These are phyloP conservation scores for Asclepias syriaca DNA, from an alignment of 257 asterid species.

Conservation along the genomic window DNA sequence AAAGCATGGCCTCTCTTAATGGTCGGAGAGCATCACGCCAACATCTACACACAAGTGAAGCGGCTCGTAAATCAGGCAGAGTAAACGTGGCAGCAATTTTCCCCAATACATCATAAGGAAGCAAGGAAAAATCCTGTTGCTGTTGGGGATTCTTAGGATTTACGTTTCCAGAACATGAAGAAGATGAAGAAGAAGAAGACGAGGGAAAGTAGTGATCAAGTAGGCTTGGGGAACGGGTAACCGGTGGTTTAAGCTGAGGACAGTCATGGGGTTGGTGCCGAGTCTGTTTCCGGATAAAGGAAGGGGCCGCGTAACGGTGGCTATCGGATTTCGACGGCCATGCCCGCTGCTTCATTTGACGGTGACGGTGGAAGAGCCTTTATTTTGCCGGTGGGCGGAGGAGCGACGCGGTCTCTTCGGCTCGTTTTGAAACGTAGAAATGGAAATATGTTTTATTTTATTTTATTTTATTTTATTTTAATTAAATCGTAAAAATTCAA, in stretches of 20 bases:
- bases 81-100: slow-evolving; percentile 52
- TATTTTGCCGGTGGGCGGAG: slow-evolving; percentile 7
- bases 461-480: no score
- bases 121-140: slow-evolving; percentile 40
- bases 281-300: slow-evolving; percentile 25
- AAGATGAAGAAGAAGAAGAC: slow-evolving; percentile 9
- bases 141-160: not conserved
- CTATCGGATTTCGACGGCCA: slow-evolving; percentile 40
- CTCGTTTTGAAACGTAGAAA: not conserved
- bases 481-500: no score
- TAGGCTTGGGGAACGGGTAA: slow-evolving; percentile 14
- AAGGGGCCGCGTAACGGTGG: slow-evolving; percentile 34
- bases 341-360: slow-evolving; percentile 34
- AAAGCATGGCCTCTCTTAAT: slow-evolving; percentile 60
- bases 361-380: not conserved
- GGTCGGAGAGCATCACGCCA: slow-evolving; percentile 87
- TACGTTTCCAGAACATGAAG: not conserved
- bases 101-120: slow-evolving; percentile 54
- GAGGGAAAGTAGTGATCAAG: not conserved
- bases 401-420: not conserved
- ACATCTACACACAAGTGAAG: slow-evolving; percentile 71
- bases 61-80: slow-evolving; percentile 48
- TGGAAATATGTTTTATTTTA: no score
- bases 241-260: slow-evolving; percentile 19
- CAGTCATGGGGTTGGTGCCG: slow-evolving; percentile 18